A percentile compares a stretch with the other conserved stretches of the same genome.
These are phyloP conservation scores for Penicillium olsonii DNA, from an alignment of 2,329 filamentous ascomycete genomes.

Conservation along the genomic window DNA sequence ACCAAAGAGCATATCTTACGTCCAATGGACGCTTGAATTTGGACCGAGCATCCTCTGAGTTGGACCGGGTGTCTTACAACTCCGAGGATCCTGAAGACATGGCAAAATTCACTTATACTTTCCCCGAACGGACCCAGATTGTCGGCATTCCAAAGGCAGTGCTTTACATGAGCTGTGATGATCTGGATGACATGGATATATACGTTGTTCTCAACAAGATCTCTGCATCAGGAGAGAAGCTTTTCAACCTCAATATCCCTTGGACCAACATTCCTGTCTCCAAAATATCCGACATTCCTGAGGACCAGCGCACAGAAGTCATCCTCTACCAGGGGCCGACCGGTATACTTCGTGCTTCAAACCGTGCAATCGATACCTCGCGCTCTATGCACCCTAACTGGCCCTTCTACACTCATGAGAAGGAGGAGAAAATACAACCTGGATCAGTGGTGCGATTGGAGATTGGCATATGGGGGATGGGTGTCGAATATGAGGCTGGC, in stretches of 20 bases:
- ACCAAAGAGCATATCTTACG: constrained; percentile 35
- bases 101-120: constrained; percentile 44
- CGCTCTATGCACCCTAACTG: constrained; percentile 36
- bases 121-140: constrained; percentile 41
- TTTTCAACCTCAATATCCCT: constrained; percentile 50
- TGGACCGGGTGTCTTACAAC: constrained; percentile 30
- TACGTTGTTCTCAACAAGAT: constrained; percentile 50
- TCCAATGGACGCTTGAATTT: constrained; percentile 13
- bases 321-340: constrained; percentile 47
- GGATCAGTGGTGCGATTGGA: constrained; percentile 49
- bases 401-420: constrained; percentile 43
- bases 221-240: constrained; percentile 43
- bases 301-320: constrained; percentile 42
- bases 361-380: constrained; percentile 40
- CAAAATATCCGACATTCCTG: constrained; percentile 27
- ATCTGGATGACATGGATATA: constrained; percentile 48
- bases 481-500: constrained; percentile 48
- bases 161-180: constrained; percentile 48
- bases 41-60: constrained; percentile 6
- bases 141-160: constrained; percentile 52
- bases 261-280: constrained; percentile 33
- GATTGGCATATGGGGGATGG: constrained; percentile 52
- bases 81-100: constrained; percentile 26
- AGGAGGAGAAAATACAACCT: constrained; percentile 41
- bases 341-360: constrained; percentile 49